Evolutionary conservation across 768 basidiomycete species (phyloP), one percentile per base, ranked within the genome.

Genomic region (Panellus pusillus): DNA sequence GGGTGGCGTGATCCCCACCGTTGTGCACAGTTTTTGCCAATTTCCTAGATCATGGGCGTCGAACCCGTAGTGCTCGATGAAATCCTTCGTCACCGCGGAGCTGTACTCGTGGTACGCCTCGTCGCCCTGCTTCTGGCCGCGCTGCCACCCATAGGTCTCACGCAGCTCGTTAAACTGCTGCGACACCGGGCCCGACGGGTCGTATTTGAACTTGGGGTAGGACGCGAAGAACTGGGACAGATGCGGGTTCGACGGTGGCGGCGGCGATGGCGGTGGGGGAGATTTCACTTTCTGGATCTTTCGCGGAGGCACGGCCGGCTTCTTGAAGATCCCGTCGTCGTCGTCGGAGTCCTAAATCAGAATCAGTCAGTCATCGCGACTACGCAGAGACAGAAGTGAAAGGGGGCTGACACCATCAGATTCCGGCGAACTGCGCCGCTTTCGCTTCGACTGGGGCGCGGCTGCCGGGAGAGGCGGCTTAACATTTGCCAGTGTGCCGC

Each of bases 21-120:
- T 39, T 12, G 43, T 47, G 35, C 50, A 62, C 28, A 55, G 57
- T 20, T 18, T 20, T 39, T 48, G 54, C 57, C 54, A 62, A 20
- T 55, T 51, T 14, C 31, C 52, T n/a, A 50, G 47, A 13, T 15
- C 32, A 40, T 50, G 9, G 11, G 44, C 49, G 44, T 52, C 57
- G 36, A 44, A 43, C 13, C 49, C 57, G 31, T 42, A 62, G 20
- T 19, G 12, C 29, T 54, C 38, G 40, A 37, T 55, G 41, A 59
- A 59, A 1, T 49, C 35, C 11, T 47, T 20, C 2, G 39, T 44
- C 39, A 59, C 31, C 0, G 58, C 53, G 1, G 40, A 38, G 13
- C 27, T 52, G 29, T 38, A 59, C 7, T 35, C 44, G 1, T n/a
- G 11, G 15, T 39, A 38, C 2, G 36, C 31, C 11, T 8, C 8